phyloP scores from a whole-genome alignment of 768 basidiomycete genomes.

The Mycena vulgaris region DNA sequence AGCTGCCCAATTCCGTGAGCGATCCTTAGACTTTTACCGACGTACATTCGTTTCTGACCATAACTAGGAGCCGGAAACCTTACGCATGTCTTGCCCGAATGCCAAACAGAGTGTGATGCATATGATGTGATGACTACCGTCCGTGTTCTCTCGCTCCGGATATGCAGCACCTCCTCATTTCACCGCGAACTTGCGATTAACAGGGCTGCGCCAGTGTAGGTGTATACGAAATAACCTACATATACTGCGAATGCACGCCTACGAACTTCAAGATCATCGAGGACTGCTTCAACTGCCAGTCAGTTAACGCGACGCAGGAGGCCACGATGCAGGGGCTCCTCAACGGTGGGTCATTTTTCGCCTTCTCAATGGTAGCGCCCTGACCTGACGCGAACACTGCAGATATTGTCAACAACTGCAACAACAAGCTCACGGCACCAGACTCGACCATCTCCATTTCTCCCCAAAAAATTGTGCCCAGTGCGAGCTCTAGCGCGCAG shows the following conservation, averaged over 20 bases:
- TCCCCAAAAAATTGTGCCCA: conserved; percentile 26
- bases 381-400: no score
- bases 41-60: neutral
- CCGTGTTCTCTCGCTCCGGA: neutral
- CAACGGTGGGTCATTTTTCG: conserved; percentile 25
- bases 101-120: conserved; percentile 24
- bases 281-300: conserved; percentile 36
- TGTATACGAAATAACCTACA: conserved; percentile 36
- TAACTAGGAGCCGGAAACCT: conserved; percentile 34
- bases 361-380: neutral
- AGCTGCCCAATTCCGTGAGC: conserved; percentile 27
- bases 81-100: conserved; percentile 34
- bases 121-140: conserved; percentile 36
- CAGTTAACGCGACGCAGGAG: conserved; percentile 34
- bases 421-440: conserved; percentile 23
- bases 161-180: neutral
- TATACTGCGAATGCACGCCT: conserved; percentile 39
- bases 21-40: neutral
- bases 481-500: conserved; percentile 10
- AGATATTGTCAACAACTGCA: conserved; percentile 35
- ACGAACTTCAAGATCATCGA: conserved; percentile 33
- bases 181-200: neutral
- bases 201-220: conserved; percentile 35
- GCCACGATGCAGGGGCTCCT: conserved; percentile 30
- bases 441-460: conserved; percentile 28